Evolutionary conservation across 345 rosid species (phyloP).

Genomic region (Viola odorata): DNA sequence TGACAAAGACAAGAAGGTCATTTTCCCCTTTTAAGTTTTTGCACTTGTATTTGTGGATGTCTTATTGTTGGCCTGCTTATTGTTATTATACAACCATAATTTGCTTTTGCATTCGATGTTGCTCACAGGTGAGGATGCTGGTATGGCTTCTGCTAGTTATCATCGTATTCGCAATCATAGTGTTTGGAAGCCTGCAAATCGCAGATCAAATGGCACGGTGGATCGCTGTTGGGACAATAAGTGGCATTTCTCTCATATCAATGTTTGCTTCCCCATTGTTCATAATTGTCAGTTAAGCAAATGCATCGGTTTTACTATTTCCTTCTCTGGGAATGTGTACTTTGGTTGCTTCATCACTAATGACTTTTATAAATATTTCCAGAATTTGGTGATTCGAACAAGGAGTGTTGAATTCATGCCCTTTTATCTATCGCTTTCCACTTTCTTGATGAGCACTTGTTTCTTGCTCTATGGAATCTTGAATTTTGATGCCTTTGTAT

Average conservation of each 20-base stretch:
- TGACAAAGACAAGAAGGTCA: slow-evolving; percentile 35
- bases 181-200: slow-evolving; percentile 27
- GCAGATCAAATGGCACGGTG: slow-evolving; percentile 21
- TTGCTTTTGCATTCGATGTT: background rate
- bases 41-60: background rate
- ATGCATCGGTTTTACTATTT: background rate
- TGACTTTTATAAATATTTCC: slow-evolving; percentile 1
- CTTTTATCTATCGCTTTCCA: slow-evolving; percentile 41
- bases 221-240: slow-evolving; percentile 41
- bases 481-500: slow-evolving; percentile 40
- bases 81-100: background rate
- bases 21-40: background rate
- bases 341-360: slow-evolving; percentile 5
- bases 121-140: slow-evolving; percentile 40
- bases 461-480: slow-evolving; percentile 36
- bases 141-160: slow-evolving; percentile 32
- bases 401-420: slow-evolving; percentile 56
- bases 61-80: background rate
- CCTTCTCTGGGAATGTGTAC: background rate
- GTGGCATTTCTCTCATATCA: slow-evolving; percentile 40
- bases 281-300: slow-evolving; percentile 32
- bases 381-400: slow-evolving; percentile 44
- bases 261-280: slow-evolving; percentile 53
- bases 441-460: slow-evolving; percentile 43
- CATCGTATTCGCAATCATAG: slow-evolving; percentile 21